These are phyloP conservation scores for Daldinia sp. DNA, from an alignment of 2,329 filamentous ascomycete genomes.

Conservation along the genomic window DNA sequence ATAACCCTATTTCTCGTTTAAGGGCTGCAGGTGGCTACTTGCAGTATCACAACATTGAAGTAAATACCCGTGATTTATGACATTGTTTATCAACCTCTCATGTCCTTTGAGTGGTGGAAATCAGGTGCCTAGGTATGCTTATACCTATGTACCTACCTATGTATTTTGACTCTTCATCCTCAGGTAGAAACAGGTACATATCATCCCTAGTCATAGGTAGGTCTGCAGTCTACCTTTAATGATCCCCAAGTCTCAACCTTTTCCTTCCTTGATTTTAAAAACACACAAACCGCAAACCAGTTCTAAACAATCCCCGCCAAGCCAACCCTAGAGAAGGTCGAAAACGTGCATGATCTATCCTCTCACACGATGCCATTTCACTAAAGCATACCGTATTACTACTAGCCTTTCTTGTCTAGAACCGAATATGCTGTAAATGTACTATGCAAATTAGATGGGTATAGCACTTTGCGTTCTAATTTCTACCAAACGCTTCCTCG, in stretches of 20 bases:
- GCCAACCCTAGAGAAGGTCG: neutral
- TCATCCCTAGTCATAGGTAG: neutral
- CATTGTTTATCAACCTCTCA: no score
- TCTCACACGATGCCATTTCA: neutral
- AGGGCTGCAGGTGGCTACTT: neutral
- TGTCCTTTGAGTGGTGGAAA: no score
- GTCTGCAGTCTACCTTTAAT: neutral
- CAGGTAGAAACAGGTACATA: neutral
- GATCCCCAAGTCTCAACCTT: neutral
- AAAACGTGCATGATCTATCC: neutral
- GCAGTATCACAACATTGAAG: neutral
- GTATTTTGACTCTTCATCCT: neutral
- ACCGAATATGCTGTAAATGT: constrained; percentile 6
- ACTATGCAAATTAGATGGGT: constrained; percentile 24
- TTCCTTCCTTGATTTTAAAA: neutral
- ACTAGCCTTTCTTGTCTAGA: neutral
- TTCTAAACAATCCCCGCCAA: neutral
- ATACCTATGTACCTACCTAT: neutral
- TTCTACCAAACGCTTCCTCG: constrained; percentile 18
- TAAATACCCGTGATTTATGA: neutral
- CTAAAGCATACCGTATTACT: constrained; percentile 12
- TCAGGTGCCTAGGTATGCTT: neutral
- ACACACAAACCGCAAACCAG: neutral
- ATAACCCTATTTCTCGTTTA: constrained; percentile 4
- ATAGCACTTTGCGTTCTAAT: constrained; percentile 28